Conservation (phyloP, 345 rosid species). For the Toxicodendron radicans region DNA sequence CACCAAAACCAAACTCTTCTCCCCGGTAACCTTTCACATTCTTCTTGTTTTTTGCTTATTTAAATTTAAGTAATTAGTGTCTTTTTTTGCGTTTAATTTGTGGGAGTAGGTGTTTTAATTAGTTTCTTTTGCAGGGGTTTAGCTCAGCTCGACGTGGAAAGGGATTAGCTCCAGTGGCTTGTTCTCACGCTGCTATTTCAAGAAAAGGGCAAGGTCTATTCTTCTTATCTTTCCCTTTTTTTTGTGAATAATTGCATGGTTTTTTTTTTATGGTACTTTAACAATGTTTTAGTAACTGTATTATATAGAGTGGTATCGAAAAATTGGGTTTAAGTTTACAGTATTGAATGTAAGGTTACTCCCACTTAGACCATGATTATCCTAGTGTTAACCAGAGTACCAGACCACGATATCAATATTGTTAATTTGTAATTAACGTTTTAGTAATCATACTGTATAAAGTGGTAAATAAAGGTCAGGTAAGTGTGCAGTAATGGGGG, state of each 20-base stretch:
- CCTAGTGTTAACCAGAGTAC: no score
- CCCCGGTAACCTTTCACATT: slow-evolving; percentile 17
- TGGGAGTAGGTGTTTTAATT: no score
- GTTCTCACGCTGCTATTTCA: slow-evolving; percentile 24
- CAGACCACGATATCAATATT: no score
- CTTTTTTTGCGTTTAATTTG: neutral
- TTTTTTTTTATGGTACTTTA: neutral
- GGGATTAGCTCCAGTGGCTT: slow-evolving; percentile 17
- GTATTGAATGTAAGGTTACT: no score
- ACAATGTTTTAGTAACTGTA: no score
- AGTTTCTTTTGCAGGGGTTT: slow-evolving; percentile 13
- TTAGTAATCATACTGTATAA: no score
- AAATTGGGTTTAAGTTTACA: no score
- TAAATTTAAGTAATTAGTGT: neutral
- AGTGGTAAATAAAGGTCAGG: no score
- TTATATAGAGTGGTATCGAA: no score
- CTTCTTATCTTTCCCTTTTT: neutral
- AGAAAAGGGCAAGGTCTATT: slow-evolving; percentile 26
- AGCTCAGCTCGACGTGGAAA: slow-evolving; percentile 9
- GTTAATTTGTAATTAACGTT: no score
- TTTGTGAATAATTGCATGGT: neutral
- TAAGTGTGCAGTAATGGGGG: no score
- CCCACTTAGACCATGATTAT: no score
- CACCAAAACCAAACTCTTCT: slow-evolving; percentile 18
- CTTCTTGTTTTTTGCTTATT: neutral